A percentile compares a stretch with the other conserved stretches of the same genome.
These are phyloP conservation scores for Tilletia caries DNA, from an alignment of 1,284 basidiomycete genomes.

Conservation along the genomic window DNA sequence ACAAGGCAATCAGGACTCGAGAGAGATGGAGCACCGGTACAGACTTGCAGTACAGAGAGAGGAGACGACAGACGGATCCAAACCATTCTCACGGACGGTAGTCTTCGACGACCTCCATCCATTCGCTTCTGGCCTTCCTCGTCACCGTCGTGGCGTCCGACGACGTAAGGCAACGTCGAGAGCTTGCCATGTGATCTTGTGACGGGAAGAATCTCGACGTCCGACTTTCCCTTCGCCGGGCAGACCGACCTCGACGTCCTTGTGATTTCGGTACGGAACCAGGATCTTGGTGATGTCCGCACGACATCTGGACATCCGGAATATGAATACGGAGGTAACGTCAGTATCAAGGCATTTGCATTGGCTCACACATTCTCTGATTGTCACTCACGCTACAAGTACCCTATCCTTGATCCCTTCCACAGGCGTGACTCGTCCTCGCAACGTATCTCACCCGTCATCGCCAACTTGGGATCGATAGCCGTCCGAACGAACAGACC, in stretches of 20 bases:
- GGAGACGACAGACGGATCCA: too few relatives aligned
- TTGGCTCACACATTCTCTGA: too few relatives aligned
- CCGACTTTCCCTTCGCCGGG: slow-evolving; percentile 67
- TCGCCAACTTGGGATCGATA: slow-evolving; percentile 45
- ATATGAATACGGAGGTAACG: too few relatives aligned
- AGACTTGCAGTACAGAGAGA: too few relatives aligned
- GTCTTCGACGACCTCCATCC: slow-evolving; percentile 16
- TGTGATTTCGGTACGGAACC: slow-evolving; percentile 74
- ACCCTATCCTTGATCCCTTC: slow-evolving; percentile 52
- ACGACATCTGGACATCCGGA: slow-evolving; percentile 59
- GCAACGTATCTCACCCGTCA: slow-evolving; percentile 51
- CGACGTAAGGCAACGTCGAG: slow-evolving; percentile 68
- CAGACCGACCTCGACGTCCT: slow-evolving; percentile 79
- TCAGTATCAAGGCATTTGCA: too few relatives aligned
- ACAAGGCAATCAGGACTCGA: too few relatives aligned
- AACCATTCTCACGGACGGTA: slow-evolving; percentile 12
- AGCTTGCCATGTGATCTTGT: slow-evolving; percentile 71
- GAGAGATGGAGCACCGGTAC: neutral
- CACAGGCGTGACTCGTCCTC: slow-evolving; percentile 48
- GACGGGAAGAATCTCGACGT: slow-evolving; percentile 76
- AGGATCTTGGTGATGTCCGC: slow-evolving; percentile 76
- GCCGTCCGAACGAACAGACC: slow-evolving; percentile 73
- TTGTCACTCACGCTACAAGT: slow-evolving; percentile 35
- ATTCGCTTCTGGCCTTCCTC: slow-evolving; percentile 18
- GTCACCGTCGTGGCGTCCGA: slow-evolving; percentile 16